A percentile compares a stretch with the other conserved stretches of the same genome.
Evolutionary conservation across 2,329 filamentous ascomycete species (phyloP).

Genomic region (Aspergillus fumigatus): DNA sequence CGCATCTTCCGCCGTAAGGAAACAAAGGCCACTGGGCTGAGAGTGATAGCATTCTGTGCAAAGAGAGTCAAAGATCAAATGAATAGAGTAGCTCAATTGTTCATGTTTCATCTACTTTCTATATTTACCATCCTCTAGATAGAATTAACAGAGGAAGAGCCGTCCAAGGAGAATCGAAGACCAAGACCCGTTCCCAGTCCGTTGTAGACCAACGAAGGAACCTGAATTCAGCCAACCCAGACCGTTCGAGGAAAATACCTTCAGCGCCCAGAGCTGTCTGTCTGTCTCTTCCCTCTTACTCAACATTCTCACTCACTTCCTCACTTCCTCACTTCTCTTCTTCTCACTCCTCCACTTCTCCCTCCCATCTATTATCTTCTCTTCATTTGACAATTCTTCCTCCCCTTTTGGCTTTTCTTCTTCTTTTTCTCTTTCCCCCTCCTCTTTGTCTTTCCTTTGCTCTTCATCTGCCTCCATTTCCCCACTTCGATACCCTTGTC

Average conservation of each 20-base stretch:
- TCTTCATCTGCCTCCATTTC: slow-evolving; percentile 7
- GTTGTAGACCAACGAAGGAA: too few species aligned
- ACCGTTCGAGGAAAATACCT: not conserved
- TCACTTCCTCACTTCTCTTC: slow-evolving; percentile 7
- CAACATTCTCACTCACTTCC: slow-evolving; percentile 3
- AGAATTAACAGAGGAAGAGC: not conserved
- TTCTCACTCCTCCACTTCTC: slow-evolving; percentile 20
- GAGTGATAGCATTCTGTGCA: not conserved
- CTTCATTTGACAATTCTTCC: slow-evolving; percentile 7
- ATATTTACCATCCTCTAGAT: too few species aligned
- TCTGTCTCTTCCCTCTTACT: slow-evolving; percentile 2
- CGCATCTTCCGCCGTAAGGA: slow-evolving; percentile 2
- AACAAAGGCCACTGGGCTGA: not conserved
- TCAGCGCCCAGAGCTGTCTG: not conserved
- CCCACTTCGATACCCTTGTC: slow-evolving; percentile 18
- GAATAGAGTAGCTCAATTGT: not conserved
- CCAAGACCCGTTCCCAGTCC: not conserved
- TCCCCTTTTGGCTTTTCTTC: slow-evolving; percentile 12
- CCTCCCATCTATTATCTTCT: slow-evolving; percentile 20
- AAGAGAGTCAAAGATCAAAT: not conserved
- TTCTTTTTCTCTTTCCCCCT: slow-evolving; percentile 14
- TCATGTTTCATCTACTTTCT: not conserved
- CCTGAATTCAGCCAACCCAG: not conserved
- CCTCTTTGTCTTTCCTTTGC: slow-evolving; percentile 23
- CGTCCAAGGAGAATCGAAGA: not conserved